Evolutionary conservation across 306 rosid genomes (phyloP).

Genomic region (Quercus rubra): DNA sequence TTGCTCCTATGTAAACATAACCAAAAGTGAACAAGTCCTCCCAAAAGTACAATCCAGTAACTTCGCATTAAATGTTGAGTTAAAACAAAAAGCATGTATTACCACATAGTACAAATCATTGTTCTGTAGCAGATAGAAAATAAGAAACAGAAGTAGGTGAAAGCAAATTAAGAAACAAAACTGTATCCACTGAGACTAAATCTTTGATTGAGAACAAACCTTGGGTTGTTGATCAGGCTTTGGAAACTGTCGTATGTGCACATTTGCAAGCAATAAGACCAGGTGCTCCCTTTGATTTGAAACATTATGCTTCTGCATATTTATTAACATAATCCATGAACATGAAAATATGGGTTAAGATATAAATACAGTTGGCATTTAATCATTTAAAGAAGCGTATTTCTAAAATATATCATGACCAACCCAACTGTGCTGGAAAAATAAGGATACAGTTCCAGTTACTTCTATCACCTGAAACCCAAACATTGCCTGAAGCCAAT

Average conservation of each 20-base stretch:
- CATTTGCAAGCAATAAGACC: constrained; percentile 89
- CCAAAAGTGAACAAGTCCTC: neutral
- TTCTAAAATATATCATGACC: neutral
- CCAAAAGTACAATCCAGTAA: neutral
- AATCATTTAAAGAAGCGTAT: neutral
- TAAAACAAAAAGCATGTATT: neutral
- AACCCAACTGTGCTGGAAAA: neutral
- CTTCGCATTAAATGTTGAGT: neutral
- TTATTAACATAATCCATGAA: constrained; percentile 8
- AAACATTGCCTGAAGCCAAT: constrained; percentile 96
- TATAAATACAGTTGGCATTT: constrained; percentile 9
- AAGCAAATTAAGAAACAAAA: neutral
- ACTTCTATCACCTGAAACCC: constrained; percentile 80
- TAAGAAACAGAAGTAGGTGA: neutral
- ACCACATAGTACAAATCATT: neutral
- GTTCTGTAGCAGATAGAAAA: neutral
- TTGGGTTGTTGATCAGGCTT: constrained; percentile 98
- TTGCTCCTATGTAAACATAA: neutral
- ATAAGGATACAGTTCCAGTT: constrained; percentile 1
- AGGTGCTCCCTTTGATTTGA: constrained; percentile 98
- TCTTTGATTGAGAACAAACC: constrained; percentile 44
- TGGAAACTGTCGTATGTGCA: constrained; percentile 91
- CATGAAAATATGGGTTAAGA: constrained; percentile 1
- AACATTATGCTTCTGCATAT: constrained; percentile 79
- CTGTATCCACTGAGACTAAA: neutral